Evolutionary conservation across 257 asterid genomes (phyloP).

Genomic region (Avicennia marina): DNA sequence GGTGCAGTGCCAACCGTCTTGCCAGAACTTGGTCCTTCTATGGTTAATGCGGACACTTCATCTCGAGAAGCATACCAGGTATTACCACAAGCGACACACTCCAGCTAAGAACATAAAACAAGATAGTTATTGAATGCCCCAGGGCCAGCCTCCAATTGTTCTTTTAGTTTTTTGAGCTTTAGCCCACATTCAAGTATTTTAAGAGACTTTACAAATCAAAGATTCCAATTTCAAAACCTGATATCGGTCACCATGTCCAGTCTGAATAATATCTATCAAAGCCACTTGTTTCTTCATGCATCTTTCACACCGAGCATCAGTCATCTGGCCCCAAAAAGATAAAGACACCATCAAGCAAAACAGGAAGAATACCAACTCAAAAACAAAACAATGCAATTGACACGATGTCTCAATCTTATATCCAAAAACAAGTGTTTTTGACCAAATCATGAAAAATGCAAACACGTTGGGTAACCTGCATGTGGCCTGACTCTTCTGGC

Average conservation of each 20-base stretch:
- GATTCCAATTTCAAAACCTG: constrained; percentile 33
- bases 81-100: constrained; percentile 70
- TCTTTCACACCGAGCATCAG: constrained; percentile 73
- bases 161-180: no score
- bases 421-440: no score
- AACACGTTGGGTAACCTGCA: constrained; percentile 59
- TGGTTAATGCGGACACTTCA: constrained; percentile 55
- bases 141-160: no score
- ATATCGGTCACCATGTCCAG: constrained; percentile 73
- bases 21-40: constrained; percentile 47
- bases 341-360: background rate
- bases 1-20: constrained; percentile 53
- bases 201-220: no score
- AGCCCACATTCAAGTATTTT: no score
- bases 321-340: constrained; percentile 50
- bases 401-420: no score
- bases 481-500: constrained; percentile 61
- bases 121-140: no score
- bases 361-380: background rate
- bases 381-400: background rate
- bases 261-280: constrained; percentile 54
- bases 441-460: background rate
- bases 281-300: constrained; percentile 69
- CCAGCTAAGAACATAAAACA: constrained; percentile 42
- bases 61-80: constrained; percentile 78